Conservation (phyloP, 1,284 basidiomycete species). For the Malassezia caprae region DNA sequence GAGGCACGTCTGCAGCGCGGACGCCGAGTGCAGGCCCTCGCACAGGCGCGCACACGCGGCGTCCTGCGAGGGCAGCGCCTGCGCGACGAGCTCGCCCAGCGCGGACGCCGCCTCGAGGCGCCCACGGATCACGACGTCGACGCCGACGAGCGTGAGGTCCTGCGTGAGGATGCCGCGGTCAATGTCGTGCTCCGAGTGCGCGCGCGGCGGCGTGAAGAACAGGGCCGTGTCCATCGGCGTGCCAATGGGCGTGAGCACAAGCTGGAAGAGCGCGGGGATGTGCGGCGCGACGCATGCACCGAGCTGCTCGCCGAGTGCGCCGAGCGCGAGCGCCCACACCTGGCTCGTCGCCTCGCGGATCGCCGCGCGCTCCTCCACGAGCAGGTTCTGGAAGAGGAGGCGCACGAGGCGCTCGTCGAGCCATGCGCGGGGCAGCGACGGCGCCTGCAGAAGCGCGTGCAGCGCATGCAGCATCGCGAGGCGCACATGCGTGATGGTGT, state of each 20-base stretch:
- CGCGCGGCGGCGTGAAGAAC: conserved; percentile 59
- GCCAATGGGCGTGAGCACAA: conserved; percentile 84
- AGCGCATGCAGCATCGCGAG: conserved; percentile 84
- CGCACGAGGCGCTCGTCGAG: conserved; percentile 66
- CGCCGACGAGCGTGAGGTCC: conserved; percentile 71
- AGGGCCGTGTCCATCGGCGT: conserved; percentile 62
- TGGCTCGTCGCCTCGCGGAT: conserved; percentile 69
- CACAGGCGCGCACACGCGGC: conserved; percentile 57
- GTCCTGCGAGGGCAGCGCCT: conserved; percentile 36
- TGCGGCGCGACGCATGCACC: conserved; percentile 32
- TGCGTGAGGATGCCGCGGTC: conserved; percentile 92
- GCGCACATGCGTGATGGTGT: conserved; percentile 88
- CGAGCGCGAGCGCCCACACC: conserved; percentile 67
- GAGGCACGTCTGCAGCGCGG: conserved; percentile 82
- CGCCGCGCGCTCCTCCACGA: conserved; percentile 79
- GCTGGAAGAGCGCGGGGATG: conserved; percentile 53
- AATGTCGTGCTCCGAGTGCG: conserved; percentile 65
- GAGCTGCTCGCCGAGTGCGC: conserved; percentile 29
- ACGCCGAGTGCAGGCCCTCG: conserved; percentile 72
- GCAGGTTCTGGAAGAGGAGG: conserved; percentile 84
- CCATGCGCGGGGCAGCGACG: conserved; percentile 71
- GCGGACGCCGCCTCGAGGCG: conserved; percentile 72
- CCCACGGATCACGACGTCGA: conserved; percentile 70
- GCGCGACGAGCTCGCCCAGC: conserved; percentile 63
- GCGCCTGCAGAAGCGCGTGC: conserved; percentile 69